Evolutionary conservation across 768 basidiomycete genomes (phyloP).

Genomic region (Mycena vulgaris): DNA sequence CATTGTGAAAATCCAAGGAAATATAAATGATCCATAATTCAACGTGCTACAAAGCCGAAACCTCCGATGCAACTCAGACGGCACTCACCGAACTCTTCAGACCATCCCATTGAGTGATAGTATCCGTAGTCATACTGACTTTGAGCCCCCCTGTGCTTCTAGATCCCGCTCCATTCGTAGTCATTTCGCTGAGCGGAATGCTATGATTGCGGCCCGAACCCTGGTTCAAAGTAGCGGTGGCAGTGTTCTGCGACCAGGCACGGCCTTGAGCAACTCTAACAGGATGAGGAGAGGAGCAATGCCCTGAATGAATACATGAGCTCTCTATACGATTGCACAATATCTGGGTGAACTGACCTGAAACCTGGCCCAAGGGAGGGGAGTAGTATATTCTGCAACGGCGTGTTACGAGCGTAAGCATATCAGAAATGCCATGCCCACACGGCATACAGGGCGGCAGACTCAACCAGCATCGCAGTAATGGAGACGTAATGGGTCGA

Average conservation of each 20-base stretch:
- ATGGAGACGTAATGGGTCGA: not conserved
- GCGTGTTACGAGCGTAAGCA: not conserved
- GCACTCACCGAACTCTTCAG: not conserved
- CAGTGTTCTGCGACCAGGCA: not conserved
- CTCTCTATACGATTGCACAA: no score
- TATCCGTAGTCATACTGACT: not conserved
- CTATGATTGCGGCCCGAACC: not conserved
- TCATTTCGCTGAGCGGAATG: not conserved
- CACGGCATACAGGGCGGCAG: not conserved
- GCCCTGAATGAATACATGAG: not conserved
- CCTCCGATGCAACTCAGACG: not conserved
- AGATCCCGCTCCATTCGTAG: not conserved
- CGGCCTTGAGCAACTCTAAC: conserved; percentile 1
- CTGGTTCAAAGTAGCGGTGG: no score
- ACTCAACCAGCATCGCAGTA: not conserved
- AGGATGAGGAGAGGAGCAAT: not conserved
- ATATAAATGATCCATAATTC: no score
- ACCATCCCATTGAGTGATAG: not conserved
- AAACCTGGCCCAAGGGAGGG: not conserved
- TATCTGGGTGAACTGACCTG: no score
- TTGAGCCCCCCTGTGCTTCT: not conserved
- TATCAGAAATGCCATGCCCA: not conserved
- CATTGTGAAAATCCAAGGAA: no score
- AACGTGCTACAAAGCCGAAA: no score
- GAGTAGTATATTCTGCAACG: not conserved